Conservation (phyloP, 176 grass and related monocot genomes). For the Rhipidocladum racemiflorum region DNA sequence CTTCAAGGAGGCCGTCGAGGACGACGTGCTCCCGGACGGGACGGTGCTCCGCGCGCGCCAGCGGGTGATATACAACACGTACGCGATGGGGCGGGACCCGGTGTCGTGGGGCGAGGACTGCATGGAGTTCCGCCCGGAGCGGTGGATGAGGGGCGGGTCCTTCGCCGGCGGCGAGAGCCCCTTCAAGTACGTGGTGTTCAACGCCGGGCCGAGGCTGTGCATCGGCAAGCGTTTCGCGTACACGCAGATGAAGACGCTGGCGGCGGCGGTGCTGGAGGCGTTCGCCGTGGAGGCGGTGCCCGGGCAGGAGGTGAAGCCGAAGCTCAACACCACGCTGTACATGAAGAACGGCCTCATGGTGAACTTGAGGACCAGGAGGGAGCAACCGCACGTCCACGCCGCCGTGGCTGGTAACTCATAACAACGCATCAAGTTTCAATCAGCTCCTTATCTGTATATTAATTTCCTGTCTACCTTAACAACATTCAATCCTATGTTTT, state of each 20-base stretch:
- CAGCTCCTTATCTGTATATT: neutral
- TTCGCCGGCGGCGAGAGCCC: conserved; percentile 57
- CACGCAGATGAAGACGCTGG: conserved; percentile 85
- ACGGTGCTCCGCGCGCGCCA: conserved; percentile 40
- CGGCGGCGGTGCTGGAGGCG: conserved; percentile 51
- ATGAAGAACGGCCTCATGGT: conserved; percentile 72
- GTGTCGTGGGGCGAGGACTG: conserved; percentile 60
- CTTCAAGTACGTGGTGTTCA: conserved; percentile 88
- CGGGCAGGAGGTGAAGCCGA: conserved; percentile 64
- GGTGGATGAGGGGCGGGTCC: conserved; percentile 49
- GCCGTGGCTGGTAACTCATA: neutral
- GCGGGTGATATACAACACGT: conserved; percentile 74
- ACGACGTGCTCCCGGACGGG: conserved; percentile 84
- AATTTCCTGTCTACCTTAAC: neutral
- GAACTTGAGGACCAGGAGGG: conserved; percentile 43
- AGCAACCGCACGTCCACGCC: neutral
- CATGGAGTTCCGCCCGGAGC: conserved; percentile 60
- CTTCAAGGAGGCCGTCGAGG: conserved; percentile 75
- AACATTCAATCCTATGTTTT: neutral
- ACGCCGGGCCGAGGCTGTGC: conserved; percentile 80
- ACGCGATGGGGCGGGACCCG: conserved; percentile 67
- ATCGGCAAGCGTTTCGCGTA: conserved; percentile 86
- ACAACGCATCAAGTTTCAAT: neutral
- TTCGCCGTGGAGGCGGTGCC: conserved; percentile 58
- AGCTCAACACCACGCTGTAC: conserved; percentile 82